Evolutionary conservation across 768 basidiomycete species (phyloP), one percentile per base, ranked within the genome.

Genomic region (Lactarius tabidus): DNA sequence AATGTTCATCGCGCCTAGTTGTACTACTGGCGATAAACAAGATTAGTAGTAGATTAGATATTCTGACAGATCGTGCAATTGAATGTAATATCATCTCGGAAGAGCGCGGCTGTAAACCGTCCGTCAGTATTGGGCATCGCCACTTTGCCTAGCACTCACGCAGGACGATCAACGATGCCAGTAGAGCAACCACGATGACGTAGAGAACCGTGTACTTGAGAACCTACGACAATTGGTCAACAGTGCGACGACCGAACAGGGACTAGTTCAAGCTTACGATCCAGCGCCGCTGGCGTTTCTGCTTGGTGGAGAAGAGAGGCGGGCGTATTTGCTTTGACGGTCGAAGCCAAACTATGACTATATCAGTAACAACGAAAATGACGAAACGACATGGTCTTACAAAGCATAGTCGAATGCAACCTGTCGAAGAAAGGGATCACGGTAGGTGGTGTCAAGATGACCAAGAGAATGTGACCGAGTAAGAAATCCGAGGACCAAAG

Each of bases 401-500:
- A 70, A 18, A 70, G 83, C 72, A 94, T 80, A 57, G 87, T 96
- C 20, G 95, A 91, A 74, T 99, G 97, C 70, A 95, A 75, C 48
- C 88, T 87, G 75, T 98, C 95, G 71, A 94, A 84, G 79, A 92
- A 98, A 1, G 97, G 97, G 63, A 98, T 81, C 70, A 96, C 74
- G 70, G 91, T 85, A 9, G 95, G 93, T 6, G 91, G 89, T 6
- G 93, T 91, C 71, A 98, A 76, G 81, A 98, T 85, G 81, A 98
- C 92, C 66, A 98, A 80, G 52, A 98, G 81, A 73, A 98, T 74
- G 74, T 94, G 92, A 7, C 89, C 91, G 12, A 92, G 81, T 59
- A 98, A 81, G 70, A 98, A 88, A 77, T 98, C 97, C 23, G 92
- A 95, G 70, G 92, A 91, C 91, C 96, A 98, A 26, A 98, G 75